phyloP scores from a whole-genome alignment of 768 basidiomycete species.

The Pleurotus giganteus region DNA sequence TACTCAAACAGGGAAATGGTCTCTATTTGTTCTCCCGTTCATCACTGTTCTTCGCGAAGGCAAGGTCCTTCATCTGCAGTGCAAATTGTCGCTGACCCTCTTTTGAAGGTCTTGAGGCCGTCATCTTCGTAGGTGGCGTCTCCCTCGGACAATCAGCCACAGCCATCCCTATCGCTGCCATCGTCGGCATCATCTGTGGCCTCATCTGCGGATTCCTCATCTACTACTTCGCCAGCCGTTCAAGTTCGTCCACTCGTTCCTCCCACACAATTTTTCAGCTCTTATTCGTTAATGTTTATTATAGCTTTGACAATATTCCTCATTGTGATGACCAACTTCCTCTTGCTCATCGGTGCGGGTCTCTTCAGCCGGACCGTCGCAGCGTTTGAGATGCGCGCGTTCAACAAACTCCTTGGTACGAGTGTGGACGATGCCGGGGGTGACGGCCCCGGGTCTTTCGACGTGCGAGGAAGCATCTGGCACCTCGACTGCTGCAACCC shows the following conservation, averaged over 20 bases:
- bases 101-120: constrained; percentile 72
- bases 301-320: constrained; percentile 84
- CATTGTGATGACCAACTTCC: constrained; percentile 85
- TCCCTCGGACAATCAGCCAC: constrained; percentile 79
- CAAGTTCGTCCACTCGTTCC: constrained; percentile 42
- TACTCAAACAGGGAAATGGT: constrained; percentile 71
- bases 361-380: constrained; percentile 81
- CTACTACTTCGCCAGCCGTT: constrained; percentile 75
- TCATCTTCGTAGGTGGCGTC: constrained; percentile 93
- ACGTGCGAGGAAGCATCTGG: constrained; percentile 84
- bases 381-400: constrained; percentile 68
- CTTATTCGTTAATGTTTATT: not conserved
- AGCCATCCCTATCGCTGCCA: constrained; percentile 87
- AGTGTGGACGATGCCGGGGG: constrained; percentile 68
- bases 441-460: constrained; percentile 82
- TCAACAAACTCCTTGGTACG: constrained; percentile 65
- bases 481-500: constrained; percentile 82
- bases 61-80: constrained; percentile 15
- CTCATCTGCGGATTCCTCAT: constrained; percentile 71
- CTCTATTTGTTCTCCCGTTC: constrained; percentile 84
- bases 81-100: not conserved
- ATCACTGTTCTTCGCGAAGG: constrained; percentile 95
- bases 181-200: constrained; percentile 81
- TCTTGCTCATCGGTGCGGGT: constrained; percentile 92
- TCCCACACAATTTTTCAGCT: not conserved